phyloP scores from a whole-genome alignment of 2,329 filamentous ascomycete species.

The Claviceps sp. region DNA sequence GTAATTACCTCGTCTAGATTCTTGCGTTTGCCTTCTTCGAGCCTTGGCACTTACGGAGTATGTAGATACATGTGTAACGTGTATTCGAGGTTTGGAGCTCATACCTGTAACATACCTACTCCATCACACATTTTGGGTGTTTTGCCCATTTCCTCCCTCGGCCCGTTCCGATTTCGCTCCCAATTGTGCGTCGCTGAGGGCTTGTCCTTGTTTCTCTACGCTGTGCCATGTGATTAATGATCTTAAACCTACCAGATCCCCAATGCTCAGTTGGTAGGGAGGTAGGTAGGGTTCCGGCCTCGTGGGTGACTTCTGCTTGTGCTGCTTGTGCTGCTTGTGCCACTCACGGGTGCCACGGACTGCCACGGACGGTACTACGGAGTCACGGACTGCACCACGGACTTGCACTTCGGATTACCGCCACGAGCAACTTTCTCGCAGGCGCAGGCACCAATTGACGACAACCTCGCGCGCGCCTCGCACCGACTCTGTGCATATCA shows the following conservation, averaged over 20 bases:
- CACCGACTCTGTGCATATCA: not conserved
- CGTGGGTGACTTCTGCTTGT: not conserved
- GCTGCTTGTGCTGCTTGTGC: not conserved
- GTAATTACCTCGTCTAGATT: too few relatives aligned
- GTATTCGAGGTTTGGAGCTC: too few relatives aligned
- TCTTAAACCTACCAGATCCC: not conserved
- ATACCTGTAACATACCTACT: too few relatives aligned
- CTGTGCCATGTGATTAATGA: not conserved
- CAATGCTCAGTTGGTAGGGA: too few relatives aligned
- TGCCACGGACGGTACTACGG: not conserved
- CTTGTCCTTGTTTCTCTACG: not conserved
- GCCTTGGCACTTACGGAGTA: too few relatives aligned
- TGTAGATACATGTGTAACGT: too few relatives aligned
- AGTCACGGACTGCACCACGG: not conserved
- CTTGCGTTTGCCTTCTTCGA: too few relatives aligned
- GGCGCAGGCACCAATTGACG: not conserved
- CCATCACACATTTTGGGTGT: not conserved
- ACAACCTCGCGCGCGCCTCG: not conserved
- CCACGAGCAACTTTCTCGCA: not conserved
- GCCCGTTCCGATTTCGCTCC: not conserved
- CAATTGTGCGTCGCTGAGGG: not conserved
- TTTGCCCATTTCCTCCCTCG: not conserved
- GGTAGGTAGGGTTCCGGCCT: not conserved
- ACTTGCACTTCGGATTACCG: not conserved
- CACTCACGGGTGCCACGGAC: not conserved